Percentiles rank a stretch among this genome's conserved stretches.
Evolutionary conservation across 2,329 filamentous ascomycete genomes (phyloP).

Genomic region (Ceratocystis papillata): DNA sequence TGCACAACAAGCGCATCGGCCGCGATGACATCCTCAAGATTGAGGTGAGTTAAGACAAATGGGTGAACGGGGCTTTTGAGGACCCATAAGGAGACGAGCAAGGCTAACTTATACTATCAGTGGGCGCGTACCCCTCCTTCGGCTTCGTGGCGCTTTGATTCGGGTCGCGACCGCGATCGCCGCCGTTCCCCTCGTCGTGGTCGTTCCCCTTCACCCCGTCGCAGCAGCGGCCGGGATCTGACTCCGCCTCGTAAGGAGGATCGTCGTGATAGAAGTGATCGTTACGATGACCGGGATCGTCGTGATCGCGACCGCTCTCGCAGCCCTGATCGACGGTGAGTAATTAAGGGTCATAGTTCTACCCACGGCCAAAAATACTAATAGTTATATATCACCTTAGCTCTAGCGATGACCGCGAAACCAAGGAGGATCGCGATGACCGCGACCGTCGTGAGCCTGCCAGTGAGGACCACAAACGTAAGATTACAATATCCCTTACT

Average conservation of each 20-base stretch:
- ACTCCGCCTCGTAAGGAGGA: constrained; percentile 76
- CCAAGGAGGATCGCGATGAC: constrained; percentile 58
- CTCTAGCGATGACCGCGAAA: constrained; percentile 40
- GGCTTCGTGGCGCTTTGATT: constrained; percentile 96
- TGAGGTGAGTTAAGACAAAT: constrained; percentile 52
- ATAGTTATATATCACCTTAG: constrained; percentile 25
- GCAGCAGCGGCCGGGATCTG: constrained; percentile 65
- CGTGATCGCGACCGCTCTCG: constrained; percentile 64
- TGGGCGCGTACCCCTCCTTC: constrained; percentile 98
- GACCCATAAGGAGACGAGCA: background rate
- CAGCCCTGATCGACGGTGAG: constrained; percentile 53
- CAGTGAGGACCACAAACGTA: constrained; percentile 86
- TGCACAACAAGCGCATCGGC: constrained; percentile 98
- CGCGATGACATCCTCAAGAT: constrained; percentile 95
- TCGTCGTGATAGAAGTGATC: constrained; percentile 60
- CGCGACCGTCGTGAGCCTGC: constrained; percentile 70
- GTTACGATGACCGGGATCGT: constrained; percentile 65
- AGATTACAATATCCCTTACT: constrained; percentile 26
- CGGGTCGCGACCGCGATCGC: constrained; percentile 66
- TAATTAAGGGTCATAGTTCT: background rate
- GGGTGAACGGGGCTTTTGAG: no score
- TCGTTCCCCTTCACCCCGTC: constrained; percentile 66
- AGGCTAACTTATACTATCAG: constrained; percentile 38
- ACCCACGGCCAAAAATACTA: background rate
- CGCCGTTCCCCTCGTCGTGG: constrained; percentile 54